A percentile compares a stretch with the other conserved stretches of the same genome.
phyloP scores from a whole-genome alignment of 2,329 filamentous ascomycete species.

The Thyridium curvatum region DNA sequence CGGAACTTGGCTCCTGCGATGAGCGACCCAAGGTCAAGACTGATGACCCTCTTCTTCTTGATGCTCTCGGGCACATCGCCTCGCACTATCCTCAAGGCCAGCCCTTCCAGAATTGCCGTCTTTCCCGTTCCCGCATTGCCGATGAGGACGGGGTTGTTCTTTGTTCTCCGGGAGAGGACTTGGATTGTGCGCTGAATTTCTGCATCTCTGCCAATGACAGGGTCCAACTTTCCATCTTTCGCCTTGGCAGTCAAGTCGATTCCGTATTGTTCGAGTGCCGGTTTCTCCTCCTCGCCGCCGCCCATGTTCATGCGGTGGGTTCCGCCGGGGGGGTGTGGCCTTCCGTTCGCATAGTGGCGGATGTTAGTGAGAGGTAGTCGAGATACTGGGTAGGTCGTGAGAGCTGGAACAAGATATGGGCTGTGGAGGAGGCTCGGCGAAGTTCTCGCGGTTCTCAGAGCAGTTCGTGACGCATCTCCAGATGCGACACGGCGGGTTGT shows the following conservation, averaged over 20 bases:
- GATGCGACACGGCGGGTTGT: too few species aligned
- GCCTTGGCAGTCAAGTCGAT: constrained; percentile 83
- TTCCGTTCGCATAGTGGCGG: constrained; percentile 60
- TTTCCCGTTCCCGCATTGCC: constrained; percentile 89
- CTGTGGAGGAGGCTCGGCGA: constrained; percentile 15
- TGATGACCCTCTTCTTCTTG: constrained; percentile 86
- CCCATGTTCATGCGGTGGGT: constrained; percentile 92
- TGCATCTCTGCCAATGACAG: constrained; percentile 85
- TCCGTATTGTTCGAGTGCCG: constrained; percentile 85
- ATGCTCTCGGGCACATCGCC: constrained; percentile 95
- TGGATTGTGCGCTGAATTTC: constrained; percentile 95
- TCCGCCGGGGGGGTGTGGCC: constrained; percentile 82
- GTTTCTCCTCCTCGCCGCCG: constrained; percentile 66
- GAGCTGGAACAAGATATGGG: constrained; percentile 8
- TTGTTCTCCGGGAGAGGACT: constrained; percentile 84
- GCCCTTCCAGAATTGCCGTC: constrained; percentile 85
- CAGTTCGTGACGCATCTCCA: too few species aligned
- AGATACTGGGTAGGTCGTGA: constrained; percentile 1
- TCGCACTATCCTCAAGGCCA: constrained; percentile 82
- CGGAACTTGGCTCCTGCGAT: constrained; percentile 95
- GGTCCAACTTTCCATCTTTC: constrained; percentile 84
- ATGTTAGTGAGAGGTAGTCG: constrained; percentile 30
- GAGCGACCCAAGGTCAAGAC: constrained; percentile 81
- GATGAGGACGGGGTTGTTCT: constrained; percentile 95
- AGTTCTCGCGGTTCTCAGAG: too few species aligned